Evolutionary conservation across 208 protist genomes (phyloP), one percentile per base, ranked within the genome.

Genomic region (Polymyxa betae): DNA sequence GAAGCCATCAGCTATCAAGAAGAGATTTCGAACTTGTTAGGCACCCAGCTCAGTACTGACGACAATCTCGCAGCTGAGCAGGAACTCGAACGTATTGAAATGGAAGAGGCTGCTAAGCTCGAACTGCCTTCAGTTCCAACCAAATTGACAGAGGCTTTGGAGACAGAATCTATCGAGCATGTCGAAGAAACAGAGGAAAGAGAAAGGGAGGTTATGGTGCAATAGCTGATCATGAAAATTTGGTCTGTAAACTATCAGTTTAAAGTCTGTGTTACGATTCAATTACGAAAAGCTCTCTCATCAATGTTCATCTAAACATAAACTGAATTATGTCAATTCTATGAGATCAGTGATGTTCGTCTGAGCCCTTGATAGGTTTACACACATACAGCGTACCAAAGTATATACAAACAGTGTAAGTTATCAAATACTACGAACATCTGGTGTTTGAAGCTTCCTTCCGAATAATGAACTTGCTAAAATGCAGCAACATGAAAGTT

Each of bases 1-100:
- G 72, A 82, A 43, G 72, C 72, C 16, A 43, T 82, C n/a, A n/a
- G 16, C 5, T 82, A 82, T 43, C 72, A 82, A n/a, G 72, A 82
- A 20, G 12, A 82, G 72, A 82, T 82, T n/a, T 82, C 72, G 72
- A 5, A 82, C 10, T 45, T 82, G 72, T n/a, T 82, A n/a, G 35
- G 72, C 72, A 43, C 35, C 35, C n/a, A 5, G n/a, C 5, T 82
- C 16, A 82, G 16, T 5, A n/a, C 72, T 12, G 35, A 82, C 12
- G 72, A 82, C 40, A n/a, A 82, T 82, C 5, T 38, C 5, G 72
- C 72, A 20, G 72, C 72, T 35, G 35, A 45, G n/a, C 10, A 43
- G 10, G 72, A 82, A 82, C 72, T 82, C 16, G 72, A 5, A 20
- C n/a, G 5, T 35, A 82, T 82, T n/a, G 72, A 82, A 82, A 12